Base-by-base conservation (phyloP, 306 rosid species). In the Cyclanthera cordifolia region DNA sequence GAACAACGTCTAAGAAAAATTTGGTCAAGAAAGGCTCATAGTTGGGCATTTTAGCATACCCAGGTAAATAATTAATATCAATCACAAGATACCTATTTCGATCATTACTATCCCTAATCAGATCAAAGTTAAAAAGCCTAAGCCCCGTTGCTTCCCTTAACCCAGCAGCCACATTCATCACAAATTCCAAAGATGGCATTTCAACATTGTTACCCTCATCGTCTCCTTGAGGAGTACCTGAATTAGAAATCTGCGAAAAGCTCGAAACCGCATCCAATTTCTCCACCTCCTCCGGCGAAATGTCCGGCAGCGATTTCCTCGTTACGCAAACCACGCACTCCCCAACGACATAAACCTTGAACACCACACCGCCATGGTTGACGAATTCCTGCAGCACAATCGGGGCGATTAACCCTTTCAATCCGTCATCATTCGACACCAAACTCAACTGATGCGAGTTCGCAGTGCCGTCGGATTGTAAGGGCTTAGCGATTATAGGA, bases 41-140 rank as follows among this genome's bases (percentile, higher is more conserved):
- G 12, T 85, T 85, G 0, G 96, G 98, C 98, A 93, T 87, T 81
- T 93, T 93, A 8, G 98, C 98, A 73, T 93, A 93, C 65, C 98
- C 98, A n/a, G 98, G 98, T 74, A 93, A 93, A 50, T 93, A 93
- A 57, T 93, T 93, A 20, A 93, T 93, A 75, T 93, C 98, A 57
- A 93, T 83, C 41, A 93, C 88, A 60, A 93, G 86, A 60, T 93
- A 93, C 30, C 98, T 87, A 45, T 87, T 86, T 28, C 84, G 88
- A 55, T 50, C 81, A 70, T 85, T 79, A 2, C 89, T 74, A 25
- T 93, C 98, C 50, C 98, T 69, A 51, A 93, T 93, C 45, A 93
- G 89, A 72, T 93, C 98, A 16, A 93, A 93, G 67, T 93, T 93
- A 67, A 93, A 93, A 34, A 93, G 81, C 70, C 85, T 87, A 79